phyloP scores from a whole-genome alignment of 108 stramenopile species.

The Conticribra guillardii region DNA sequence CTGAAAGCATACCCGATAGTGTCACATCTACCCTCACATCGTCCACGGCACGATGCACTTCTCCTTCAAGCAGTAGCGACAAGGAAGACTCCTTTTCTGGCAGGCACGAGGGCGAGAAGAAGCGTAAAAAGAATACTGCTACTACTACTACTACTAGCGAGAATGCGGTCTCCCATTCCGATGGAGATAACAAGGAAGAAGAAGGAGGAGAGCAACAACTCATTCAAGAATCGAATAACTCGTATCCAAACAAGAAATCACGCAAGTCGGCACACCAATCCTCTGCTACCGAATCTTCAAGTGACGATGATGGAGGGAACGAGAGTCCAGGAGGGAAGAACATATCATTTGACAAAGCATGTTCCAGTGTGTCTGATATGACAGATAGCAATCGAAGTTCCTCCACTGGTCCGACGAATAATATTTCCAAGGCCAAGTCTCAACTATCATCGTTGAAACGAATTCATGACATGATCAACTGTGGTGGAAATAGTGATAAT shows the following conservation, averaged over 20 bases:
- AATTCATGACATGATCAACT: conserved; percentile 1
- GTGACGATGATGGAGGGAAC: conserved; percentile 33
- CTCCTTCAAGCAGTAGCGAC: conserved; percentile 8
- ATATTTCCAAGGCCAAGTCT: not conserved
- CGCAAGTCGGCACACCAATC: conserved; percentile 6
- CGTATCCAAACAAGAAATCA: not conserved
- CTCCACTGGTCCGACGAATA: conserved; percentile 26
- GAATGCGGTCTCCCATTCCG: too few species aligned
- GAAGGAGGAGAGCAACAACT: too few species aligned
- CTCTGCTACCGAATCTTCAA: conserved; percentile 24
- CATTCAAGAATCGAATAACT: too few species aligned
- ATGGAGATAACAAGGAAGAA: conserved; percentile 1
- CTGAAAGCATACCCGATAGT: conserved; percentile 57
- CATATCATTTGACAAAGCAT: conserved; percentile 57
- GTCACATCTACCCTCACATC: conserved; percentile 70
- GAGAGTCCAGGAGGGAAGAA: conserved; percentile 54
- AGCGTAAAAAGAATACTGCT: conserved; percentile 14
- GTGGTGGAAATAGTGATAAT: conserved; percentile 23
- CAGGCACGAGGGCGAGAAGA: conserved; percentile 8
- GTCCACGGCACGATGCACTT: conserved; percentile 22
- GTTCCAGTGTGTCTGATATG: conserved; percentile 70
- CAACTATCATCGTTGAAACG: not conserved
- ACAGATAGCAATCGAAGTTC: conserved; percentile 72
- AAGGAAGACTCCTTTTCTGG: conserved; percentile 13
- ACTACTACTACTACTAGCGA: too few species aligned